phyloP scores from a whole-genome alignment of 2,329 filamentous ascomycete genomes.

The Ilyonectria destructans region DNA sequence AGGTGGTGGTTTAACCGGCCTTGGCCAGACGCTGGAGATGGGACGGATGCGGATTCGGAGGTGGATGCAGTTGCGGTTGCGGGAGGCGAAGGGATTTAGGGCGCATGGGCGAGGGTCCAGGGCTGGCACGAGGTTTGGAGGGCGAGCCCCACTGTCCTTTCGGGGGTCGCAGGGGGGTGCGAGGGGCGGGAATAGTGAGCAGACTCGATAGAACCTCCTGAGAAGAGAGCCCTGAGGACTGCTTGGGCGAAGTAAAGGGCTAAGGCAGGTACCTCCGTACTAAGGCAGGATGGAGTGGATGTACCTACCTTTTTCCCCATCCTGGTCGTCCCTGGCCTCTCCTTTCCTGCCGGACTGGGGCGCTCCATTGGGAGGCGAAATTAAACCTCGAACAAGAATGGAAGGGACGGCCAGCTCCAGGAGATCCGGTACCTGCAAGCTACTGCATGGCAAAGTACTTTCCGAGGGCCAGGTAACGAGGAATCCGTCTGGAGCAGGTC shows the following conservation, averaged over 20 bases:
- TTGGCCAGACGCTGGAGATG: conserved; percentile 42
- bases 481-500: neutral
- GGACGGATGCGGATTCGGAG: conserved; percentile 38
- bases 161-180: conserved; percentile 31
- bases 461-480: neutral
- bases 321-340: conserved; percentile 2
- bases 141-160: conserved; percentile 35
- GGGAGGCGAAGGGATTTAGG: conserved; percentile 44
- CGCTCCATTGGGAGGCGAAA: conserved; percentile 40
- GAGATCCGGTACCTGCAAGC: neutral
- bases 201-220: neutral
- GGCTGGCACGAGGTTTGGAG: conserved; percentile 47
- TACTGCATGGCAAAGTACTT: conserved; percentile 1
- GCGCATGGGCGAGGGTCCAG: conserved; percentile 37
- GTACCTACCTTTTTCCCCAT: conserved; percentile 3
- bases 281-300: neutral
- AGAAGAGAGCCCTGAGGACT: neutral
- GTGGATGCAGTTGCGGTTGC: conserved; percentile 32
- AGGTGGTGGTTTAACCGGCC: conserved; percentile 45
- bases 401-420: conserved; percentile 4
- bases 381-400: conserved; percentile 34
- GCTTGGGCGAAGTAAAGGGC: conserved; percentile 18
- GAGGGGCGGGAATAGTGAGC: conserved; percentile 26
- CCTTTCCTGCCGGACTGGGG: conserved; percentile 18
- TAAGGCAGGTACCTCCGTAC: conserved; percentile 46